A percentile compares a stretch with the other conserved stretches of the same genome.
Evolutionary conservation across 1,139 yeast genomes (phyloP).

Genomic region (Pichia sp.): DNA sequence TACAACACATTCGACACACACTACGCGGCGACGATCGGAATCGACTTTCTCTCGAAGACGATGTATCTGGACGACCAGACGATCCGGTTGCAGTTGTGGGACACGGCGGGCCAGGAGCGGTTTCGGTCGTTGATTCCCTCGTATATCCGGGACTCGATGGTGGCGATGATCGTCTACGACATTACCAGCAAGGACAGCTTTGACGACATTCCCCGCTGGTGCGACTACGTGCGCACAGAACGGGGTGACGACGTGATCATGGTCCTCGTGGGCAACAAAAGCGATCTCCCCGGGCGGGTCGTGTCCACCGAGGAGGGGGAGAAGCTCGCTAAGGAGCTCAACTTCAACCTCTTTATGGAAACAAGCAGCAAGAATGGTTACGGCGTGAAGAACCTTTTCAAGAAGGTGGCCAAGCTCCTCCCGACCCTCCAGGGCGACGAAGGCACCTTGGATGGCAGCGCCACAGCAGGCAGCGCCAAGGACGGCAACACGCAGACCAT

Average conservation of each 20-base stretch:
- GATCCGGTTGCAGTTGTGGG: conserved; percentile 60
- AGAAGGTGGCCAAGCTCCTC: conserved; percentile 82
- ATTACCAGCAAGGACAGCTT: conserved; percentile 83
- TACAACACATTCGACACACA: conserved; percentile 97
- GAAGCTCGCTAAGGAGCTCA: conserved; percentile 68
- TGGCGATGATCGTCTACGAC: conserved; percentile 93
- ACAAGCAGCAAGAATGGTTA: conserved; percentile 95
- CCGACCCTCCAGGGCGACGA: conserved; percentile 59
- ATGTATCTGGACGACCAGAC: conserved; percentile 77
- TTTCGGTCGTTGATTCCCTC: conserved; percentile 88
- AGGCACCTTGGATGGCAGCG: conserved; percentile 17
- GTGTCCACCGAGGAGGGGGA: conserved; percentile 81
- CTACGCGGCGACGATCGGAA: conserved; percentile 93
- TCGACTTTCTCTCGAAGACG: conserved; percentile 86
- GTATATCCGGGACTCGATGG: conserved; percentile 93
- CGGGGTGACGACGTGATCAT: conserved; percentile 67
- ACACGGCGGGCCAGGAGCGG: conserved; percentile 80
- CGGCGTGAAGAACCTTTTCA: conserved; percentile 83
- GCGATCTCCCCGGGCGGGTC: conserved; percentile 66
- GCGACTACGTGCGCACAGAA: conserved; percentile 76
- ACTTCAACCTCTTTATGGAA: conserved; percentile 79
- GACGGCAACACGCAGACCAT: conserved; percentile 27
- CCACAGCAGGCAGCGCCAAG: neutral
- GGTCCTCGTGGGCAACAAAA: conserved; percentile 77
- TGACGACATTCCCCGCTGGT: conserved; percentile 71